Evolutionary conservation across 2,329 filamentous ascomycete species (phyloP).

Genomic region (Fusarium humuli): DNA sequence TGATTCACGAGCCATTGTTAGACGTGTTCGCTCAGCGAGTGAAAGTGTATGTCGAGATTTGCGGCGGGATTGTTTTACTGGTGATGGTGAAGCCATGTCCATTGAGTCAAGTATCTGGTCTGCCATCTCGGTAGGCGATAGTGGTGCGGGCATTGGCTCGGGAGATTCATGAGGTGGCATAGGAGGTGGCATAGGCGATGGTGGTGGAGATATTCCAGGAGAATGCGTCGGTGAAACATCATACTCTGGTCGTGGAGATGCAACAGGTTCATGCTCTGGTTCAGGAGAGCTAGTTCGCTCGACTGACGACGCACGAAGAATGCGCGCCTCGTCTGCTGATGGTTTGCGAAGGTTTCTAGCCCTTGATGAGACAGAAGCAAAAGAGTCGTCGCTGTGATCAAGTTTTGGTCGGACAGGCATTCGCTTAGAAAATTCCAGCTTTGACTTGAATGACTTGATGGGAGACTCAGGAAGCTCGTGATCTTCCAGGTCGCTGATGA

Average conservation of each 20-base stretch:
- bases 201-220: constrained; percentile 16
- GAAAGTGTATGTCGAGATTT: constrained; percentile 68
- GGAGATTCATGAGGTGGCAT: constrained; percentile 21
- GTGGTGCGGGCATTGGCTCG: constrained; percentile 19
- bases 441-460: constrained; percentile 44
- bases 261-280: constrained; percentile 33
- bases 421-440: constrained; percentile 30
- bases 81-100: constrained; percentile 67
- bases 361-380: constrained; percentile 33
- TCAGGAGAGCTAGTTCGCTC: constrained; percentile 38
- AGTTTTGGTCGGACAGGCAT: constrained; percentile 48
- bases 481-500: constrained; percentile 64
- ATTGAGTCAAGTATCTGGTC: constrained; percentile 69
- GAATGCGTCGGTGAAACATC: constrained; percentile 17
- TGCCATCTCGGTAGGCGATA: constrained; percentile 57
- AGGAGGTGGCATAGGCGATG: constrained; percentile 8
- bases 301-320: constrained; percentile 33
- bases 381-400: constrained; percentile 39
- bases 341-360: constrained; percentile 37
- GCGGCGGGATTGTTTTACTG: constrained; percentile 57
- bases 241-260: constrained; percentile 28
- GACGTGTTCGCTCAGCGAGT: constrained; percentile 81
- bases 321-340: constrained; percentile 35
- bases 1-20: constrained; percentile 78
- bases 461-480: constrained; percentile 47